Conservation (phyloP, 352 stramenopile genomes). For the Phytophthora cactorum region DNA sequence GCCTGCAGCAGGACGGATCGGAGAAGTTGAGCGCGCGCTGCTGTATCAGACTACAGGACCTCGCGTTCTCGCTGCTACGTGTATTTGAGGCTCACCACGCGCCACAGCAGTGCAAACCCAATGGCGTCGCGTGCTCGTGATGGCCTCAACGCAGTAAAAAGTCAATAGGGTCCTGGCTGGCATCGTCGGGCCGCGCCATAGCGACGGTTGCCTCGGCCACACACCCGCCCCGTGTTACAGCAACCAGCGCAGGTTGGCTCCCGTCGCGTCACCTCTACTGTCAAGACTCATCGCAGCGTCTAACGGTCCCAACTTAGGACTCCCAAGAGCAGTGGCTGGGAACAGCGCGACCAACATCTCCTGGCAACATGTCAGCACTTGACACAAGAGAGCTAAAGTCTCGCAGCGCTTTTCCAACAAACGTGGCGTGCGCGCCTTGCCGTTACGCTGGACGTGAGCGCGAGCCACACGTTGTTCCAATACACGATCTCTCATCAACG, state of each 20-base stretch:
- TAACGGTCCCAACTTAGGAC: conserved; percentile 15
- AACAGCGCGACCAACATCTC: conserved; percentile 1
- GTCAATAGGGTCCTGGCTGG: conserved; percentile 9
- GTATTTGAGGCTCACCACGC: background rate
- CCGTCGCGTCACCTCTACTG: conserved; percentile 7
- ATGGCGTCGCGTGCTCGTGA: conserved; percentile 20
- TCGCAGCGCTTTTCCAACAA: background rate
- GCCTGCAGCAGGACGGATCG: background rate
- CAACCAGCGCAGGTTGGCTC: background rate
- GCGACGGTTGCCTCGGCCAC: background rate
- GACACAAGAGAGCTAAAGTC: conserved; percentile 1
- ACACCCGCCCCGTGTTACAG: conserved; percentile 20
- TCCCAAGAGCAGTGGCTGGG: conserved; percentile 22
- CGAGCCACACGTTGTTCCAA: background rate
- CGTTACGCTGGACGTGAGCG: conserved; percentile 1
- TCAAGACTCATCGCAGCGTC: conserved; percentile 33
- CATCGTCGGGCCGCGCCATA: conserved; percentile 12
- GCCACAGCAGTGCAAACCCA: background rate
- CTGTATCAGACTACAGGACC: conserved; percentile 22
- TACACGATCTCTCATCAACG: background rate
- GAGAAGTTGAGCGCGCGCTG: conserved; percentile 4
- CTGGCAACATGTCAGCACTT: conserved; percentile 8
- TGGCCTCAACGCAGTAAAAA: conserved; percentile 9
- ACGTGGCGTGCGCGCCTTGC: background rate
- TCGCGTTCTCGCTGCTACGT: background rate